Evolutionary conservation across 2,329 filamentous ascomycete genomes (phyloP), one percentile per base, ranked within the genome.

Genomic region (Xylariaceae sp.): DNA sequence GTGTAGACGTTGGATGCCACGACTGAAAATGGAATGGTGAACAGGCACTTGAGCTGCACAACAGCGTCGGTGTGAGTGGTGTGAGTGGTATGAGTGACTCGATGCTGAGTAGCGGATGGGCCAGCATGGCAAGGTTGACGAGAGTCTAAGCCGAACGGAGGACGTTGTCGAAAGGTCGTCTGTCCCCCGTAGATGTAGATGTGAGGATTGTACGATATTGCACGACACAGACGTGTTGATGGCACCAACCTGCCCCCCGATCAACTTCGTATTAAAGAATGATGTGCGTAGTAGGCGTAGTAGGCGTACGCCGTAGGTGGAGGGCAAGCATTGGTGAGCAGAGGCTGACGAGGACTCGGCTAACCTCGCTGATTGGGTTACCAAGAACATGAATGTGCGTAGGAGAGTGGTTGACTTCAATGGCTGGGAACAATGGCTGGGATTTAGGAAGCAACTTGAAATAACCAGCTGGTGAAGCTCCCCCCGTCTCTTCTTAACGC

Each of bases 21-120:
- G 61, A 57, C 57, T 63, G 59, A 63, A 62, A 64, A 56, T 50
- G 62, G 61, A 62, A 60, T 57, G 59, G 61, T 55, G 57, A 57
- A 58, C 54, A 57, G 53, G 55, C 53, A 62, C 59, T 60, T 55
- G 44, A 59, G 55, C 60, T 62, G 61, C 64, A 64, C 60, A 60
- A 58, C 56, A 37, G 51, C 50, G 49, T 50, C 47, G 53, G 52
- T 52, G 59, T 57, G 56, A 47, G 19, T 19, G 19, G 19, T 19
- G 19, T 19, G 19, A 19, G 19, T 19, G 19, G 19, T 19, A 19
- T 19, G 19, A 19, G 54, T 55, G 54, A 51, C 19, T 56, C 51
- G 50, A 60, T 47, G 45, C 50, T 44, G 41, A 19, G 19, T 19
- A 19, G 51, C 32, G 29, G 32, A 27, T 51, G 34, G 39, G n/a